Percentiles rank a stretch among this genome's conserved stretches.
Evolutionary conservation across 108 stramenopile species (phyloP).

Genomic region (Pseudonitzschia pungens): DNA sequence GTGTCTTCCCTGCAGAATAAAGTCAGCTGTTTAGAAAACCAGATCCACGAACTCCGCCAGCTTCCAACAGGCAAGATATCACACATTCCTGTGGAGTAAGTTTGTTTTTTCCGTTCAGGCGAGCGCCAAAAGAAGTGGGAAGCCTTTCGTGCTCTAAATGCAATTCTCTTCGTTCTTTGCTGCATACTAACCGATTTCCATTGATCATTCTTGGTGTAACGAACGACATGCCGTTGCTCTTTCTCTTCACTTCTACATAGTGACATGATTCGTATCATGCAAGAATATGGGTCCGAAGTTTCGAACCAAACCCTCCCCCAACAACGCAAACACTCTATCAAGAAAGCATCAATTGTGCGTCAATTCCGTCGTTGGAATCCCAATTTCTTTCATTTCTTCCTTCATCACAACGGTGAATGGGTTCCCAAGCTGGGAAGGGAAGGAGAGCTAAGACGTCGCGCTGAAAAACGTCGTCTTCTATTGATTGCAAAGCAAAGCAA

Average conservation of each 20-base stretch:
- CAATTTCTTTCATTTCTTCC: constrained; percentile 47
- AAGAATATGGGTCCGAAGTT: constrained; percentile 57
- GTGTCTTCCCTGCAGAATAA: constrained; percentile 31
- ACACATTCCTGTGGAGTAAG: constrained; percentile 56
- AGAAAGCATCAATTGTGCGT: constrained; percentile 52
- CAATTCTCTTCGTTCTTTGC: neutral
- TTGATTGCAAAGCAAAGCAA: constrained; percentile 2
- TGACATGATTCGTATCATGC: constrained; percentile 58
- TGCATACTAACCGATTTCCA: too few species aligned
- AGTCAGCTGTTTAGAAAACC: constrained; percentile 32
- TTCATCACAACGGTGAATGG: constrained; percentile 49
- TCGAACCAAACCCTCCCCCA: constrained; percentile 43
- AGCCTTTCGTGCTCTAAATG: neutral
- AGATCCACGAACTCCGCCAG: constrained; percentile 48
- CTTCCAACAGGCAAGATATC: constrained; percentile 50
- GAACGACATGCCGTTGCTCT: too few species aligned
- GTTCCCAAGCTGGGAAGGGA: constrained; percentile 49
- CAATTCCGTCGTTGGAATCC: constrained; percentile 68
- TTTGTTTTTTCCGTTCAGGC: neutral
- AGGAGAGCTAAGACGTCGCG: constrained; percentile 44
- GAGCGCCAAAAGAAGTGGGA: too few species aligned
- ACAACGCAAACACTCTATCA: constrained; percentile 29
- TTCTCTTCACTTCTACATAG: constrained; percentile 15
- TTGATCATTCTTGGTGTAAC: too few species aligned
- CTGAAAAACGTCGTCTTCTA: constrained; percentile 26